Evolutionary conservation across 2,329 filamentous ascomycete genomes (phyloP), one percentile per base, ranked within the genome.

Genomic region (Malbranchea zuffiana): DNA sequence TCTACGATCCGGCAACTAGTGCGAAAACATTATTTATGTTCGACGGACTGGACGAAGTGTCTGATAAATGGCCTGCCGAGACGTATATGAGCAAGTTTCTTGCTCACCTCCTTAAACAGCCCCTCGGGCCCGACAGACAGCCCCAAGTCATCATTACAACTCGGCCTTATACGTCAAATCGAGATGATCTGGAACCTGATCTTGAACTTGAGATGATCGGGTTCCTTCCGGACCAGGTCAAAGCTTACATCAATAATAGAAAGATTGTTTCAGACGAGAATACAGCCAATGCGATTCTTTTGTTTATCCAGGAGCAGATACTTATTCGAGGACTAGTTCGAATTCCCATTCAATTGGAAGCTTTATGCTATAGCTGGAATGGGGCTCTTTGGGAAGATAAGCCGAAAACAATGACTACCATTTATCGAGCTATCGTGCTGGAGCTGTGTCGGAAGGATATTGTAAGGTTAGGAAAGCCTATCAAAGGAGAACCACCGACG

Each of bases 271-370:
- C 12, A 3, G 16, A 4, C 16, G 25, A 37, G 16, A 6, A 20
- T 27, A 23, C 34, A 11, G 37, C 41, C 11, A 8, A 45, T 12
- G 35, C 55, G 5, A 47, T 66, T 11, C 35, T 47, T 19, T 37
- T 42, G 3, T 66, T 62, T 26, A 47, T 67, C 5, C 3, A 57
- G 29, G 5, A 37, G 0, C 54, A 57, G 41, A 33, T 16, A 37
- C 44, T 61, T 5, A 48, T 67, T 6, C 44, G 56, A 32, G 51
- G 44, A 4, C 52, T 67, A 18, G 50, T 61, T 2, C 59, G 54
- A 11, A 65, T 67, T 27, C 65, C 63, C 0, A 61, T 67, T 39
- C 61, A 60, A 33, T 48, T 68, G 0, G 65, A 67, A 49, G 64
- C 63, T 1, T 38, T 67, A 16, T 67, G 63, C 40, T 60, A 49